Evolutionary conservation across 768 basidiomycete genomes (phyloP), one percentile per base, ranked within the genome.

Genomic region (Boletus rubropictus): DNA sequence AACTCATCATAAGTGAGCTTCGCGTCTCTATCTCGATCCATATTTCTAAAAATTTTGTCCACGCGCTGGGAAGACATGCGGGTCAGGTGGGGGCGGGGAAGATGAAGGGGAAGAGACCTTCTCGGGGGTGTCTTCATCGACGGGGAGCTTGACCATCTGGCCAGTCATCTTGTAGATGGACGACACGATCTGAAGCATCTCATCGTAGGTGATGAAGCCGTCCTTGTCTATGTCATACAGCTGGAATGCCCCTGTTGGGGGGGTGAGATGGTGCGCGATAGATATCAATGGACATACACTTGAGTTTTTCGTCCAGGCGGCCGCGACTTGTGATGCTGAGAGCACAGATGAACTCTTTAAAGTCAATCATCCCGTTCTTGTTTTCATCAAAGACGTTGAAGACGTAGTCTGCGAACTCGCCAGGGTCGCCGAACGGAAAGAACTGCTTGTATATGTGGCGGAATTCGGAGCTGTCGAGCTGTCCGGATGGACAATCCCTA

Each of bases 111-210:
- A 46, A 49, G 68, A 44, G 58, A 82, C 94, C 89, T 98, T 99
- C 69, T 98, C 93, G 2, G 96, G 95, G n/a, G 96, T 99, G 71
- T 98, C 94, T 69, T 99, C 96, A 64, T 98, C 96, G 33, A 84
- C 75, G n/a, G 96, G 94, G 18, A 98, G 80, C 66, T 93, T 94
- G 54, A 98, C 95, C 94, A 98, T 97, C 68, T 94, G 84, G 17
- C 96, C 96, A 4, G 96, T 98, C 96, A 99, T 98, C 80, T 95
- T 97, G 78, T 98, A 99, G 72, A 99, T 99, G 37, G 91, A 86
- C 59, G 86, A 81, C 8, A 99, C 96, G 64, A 99, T 99, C 73
- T 90, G 84, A 27, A 98, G 82, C 96, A 99, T 99, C 72, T 99
- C 96, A 62, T 93, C 85, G 69, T 97, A 97, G 33, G 96, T 96